Evolutionary conservation across 73 alveolate species (phyloP).

Genomic region (Paramecium sexaurelia): DNA sequence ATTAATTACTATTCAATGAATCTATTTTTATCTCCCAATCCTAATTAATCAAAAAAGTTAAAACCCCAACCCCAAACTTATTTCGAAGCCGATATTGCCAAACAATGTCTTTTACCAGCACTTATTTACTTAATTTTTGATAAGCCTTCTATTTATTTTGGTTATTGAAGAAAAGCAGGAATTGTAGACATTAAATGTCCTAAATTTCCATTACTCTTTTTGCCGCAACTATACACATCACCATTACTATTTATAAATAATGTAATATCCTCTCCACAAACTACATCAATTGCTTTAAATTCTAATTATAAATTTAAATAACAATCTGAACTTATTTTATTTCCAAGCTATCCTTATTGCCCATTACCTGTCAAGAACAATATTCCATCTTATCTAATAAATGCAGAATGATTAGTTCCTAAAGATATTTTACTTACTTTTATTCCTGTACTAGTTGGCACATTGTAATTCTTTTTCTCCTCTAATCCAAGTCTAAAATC

Average conservation of each 20-base stretch:
- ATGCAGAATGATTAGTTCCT: too few species aligned
- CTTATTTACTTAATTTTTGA: constrained; percentile 8
- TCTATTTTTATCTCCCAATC: constrained; percentile 70
- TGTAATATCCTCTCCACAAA: constrained; percentile 18
- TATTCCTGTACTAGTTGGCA: too few species aligned
- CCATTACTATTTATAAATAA: neutral
- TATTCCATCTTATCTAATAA: too few species aligned
- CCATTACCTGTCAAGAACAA: neutral
- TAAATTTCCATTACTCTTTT: constrained; percentile 54
- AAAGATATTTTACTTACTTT: too few species aligned
- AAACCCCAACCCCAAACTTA: constrained; percentile 81
- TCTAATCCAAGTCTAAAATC: constrained; percentile 75
- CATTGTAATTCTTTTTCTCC: constrained; percentile 42
- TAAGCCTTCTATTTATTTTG: constrained; percentile 31
- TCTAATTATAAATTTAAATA: constrained; percentile 31
- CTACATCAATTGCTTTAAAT: constrained; percentile 32
- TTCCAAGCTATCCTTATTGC: neutral
- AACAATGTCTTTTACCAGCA: constrained; percentile 86
- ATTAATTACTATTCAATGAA: neutral
- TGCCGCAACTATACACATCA: constrained; percentile 52
- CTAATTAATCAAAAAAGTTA: constrained; percentile 83
- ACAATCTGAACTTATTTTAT: neutral
- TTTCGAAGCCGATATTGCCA: constrained; percentile 72
- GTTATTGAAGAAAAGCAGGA: neutral
- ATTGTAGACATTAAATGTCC: constrained; percentile 25